Percentiles rank a stretch among this genome's conserved stretches.
These are phyloP conservation scores for Peronospora tabacina DNA, from an alignment of 352 stramenopile genomes.

Conservation along the genomic window DNA sequence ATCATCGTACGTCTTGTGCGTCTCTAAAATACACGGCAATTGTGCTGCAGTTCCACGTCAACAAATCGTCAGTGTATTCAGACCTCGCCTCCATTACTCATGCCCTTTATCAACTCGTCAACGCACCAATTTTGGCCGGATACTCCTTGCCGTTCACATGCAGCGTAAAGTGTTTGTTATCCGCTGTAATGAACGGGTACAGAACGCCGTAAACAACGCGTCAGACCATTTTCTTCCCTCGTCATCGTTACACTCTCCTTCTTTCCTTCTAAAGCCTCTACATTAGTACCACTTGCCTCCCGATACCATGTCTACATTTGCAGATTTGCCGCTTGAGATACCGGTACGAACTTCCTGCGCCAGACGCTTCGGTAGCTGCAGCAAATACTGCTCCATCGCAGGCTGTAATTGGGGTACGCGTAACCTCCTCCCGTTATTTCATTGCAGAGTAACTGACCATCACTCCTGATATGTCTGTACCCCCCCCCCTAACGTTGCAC, in stretches of 20 bases:
- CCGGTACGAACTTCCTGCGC: conserved; percentile 59
- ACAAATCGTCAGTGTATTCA: conserved; percentile 1
- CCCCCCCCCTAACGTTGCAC: not conserved
- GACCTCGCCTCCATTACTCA: not conserved
- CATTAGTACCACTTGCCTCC: conserved; percentile 37
- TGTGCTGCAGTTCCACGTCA: conserved; percentile 39
- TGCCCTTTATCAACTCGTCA: not conserved
- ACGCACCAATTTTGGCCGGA: conserved; percentile 66
- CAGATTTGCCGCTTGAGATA: conserved; percentile 51
- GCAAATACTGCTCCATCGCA: conserved; percentile 81
- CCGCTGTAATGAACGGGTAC: conserved; percentile 30
- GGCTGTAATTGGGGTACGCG: not conserved
- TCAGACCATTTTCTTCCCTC: not conserved
- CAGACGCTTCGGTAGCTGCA: conserved; percentile 78
- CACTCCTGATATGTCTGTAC: conserved; percentile 4
- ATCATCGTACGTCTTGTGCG: conserved; percentile 86
- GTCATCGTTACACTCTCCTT: conserved; percentile 1
- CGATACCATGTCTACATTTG: conserved; percentile 71
- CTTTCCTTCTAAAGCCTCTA: not conserved
- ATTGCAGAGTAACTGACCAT: conserved; percentile 8
- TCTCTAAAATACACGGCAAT: conserved; percentile 79
- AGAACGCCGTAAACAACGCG: not conserved
- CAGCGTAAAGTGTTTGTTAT: conserved; percentile 85
- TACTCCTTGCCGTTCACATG: conserved; percentile 71
- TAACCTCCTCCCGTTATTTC: not conserved